These are phyloP conservation scores for Pseudopithomyces chartarum DNA, from an alignment of 2,329 filamentous ascomycete species.

Conservation along the genomic window DNA sequence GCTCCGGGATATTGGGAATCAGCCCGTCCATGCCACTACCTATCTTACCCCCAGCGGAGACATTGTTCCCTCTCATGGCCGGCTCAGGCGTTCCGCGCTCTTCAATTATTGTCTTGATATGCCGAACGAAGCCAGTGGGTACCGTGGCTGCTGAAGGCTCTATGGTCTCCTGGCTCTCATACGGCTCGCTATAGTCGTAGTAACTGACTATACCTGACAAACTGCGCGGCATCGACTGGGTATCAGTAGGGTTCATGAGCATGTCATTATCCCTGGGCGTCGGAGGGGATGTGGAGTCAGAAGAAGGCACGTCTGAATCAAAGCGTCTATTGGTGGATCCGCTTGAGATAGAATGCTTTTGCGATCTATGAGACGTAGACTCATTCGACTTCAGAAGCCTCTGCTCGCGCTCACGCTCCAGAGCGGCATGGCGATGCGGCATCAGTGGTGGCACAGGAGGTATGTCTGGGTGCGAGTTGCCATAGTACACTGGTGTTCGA, in stretches of 20 bases:
- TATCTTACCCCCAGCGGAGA: constrained; percentile 1
- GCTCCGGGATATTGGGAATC: constrained; percentile 23
- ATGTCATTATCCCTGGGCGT: constrained; percentile 48
- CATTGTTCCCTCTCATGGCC: constrained; percentile 12
- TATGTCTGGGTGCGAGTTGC: constrained; percentile 18
- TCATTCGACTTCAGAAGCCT: constrained; percentile 18
- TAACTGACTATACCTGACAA: constrained; percentile 40
- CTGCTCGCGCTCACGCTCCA: constrained; percentile 28
- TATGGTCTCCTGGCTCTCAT: constrained; percentile 29
- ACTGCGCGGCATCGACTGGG: constrained; percentile 32
- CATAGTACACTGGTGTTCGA: constrained; percentile 15
- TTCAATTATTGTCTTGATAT: constrained; percentile 51
- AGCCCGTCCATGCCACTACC: constrained; percentile 13
- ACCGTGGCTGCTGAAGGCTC: constrained; percentile 25
- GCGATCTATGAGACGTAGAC: constrained; percentile 10
- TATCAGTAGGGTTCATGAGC: constrained; percentile 26
- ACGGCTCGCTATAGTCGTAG: constrained; percentile 46
- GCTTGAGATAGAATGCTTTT: constrained; percentile 36
- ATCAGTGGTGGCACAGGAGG: constrained; percentile 30
- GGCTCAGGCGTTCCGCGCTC: constrained; percentile 27
- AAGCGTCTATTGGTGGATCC: constrained; percentile 39
- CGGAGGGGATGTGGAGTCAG: constrained; percentile 50
- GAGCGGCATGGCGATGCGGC: constrained; percentile 23
- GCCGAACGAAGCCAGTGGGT: constrained; percentile 47
- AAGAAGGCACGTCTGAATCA: constrained; percentile 49